Evolutionary conservation across 2,329 filamentous ascomycete species (phyloP).

Genomic region (Fusarium nurragi): DNA sequence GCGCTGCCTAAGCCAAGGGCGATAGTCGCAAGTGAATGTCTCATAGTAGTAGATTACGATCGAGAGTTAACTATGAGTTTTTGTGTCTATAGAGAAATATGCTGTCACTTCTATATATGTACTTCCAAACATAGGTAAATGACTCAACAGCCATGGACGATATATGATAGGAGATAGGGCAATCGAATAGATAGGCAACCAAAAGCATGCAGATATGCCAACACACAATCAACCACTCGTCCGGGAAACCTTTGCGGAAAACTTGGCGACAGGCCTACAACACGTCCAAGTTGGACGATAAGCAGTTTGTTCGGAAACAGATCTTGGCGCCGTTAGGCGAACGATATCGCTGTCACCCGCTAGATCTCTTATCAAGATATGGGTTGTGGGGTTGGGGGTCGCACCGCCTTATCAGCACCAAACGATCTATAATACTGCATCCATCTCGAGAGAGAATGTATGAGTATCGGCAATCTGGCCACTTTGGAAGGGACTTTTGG

Average conservation of each 20-base stretch:
- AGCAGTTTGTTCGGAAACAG: background rate
- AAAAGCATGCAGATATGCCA: background rate
- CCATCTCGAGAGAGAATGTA: background rate
- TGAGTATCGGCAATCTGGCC: background rate
- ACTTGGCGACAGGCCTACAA: background rate
- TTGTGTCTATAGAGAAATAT: background rate
- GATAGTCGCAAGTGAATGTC: background rate
- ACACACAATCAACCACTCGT: background rate
- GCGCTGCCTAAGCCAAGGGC: background rate
- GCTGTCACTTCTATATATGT: background rate
- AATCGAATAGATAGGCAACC: background rate
- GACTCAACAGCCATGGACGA: background rate
- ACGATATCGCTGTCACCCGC: background rate
- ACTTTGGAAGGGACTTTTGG: background rate
- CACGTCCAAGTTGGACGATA: background rate
- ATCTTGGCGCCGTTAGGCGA: background rate
- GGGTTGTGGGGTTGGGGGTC: background rate
- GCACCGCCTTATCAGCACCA: background rate
- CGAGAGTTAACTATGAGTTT: background rate
- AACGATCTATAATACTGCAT: background rate
- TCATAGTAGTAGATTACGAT: background rate
- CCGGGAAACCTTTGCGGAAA: background rate
- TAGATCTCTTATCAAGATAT: background rate
- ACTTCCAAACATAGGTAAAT: background rate
- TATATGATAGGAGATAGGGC: no score